Percentiles rank a stretch among this genome's conserved stretches.
Conservation (phyloP, 106 monocot genomes). For the Apostasia shenzhenica region DNA sequence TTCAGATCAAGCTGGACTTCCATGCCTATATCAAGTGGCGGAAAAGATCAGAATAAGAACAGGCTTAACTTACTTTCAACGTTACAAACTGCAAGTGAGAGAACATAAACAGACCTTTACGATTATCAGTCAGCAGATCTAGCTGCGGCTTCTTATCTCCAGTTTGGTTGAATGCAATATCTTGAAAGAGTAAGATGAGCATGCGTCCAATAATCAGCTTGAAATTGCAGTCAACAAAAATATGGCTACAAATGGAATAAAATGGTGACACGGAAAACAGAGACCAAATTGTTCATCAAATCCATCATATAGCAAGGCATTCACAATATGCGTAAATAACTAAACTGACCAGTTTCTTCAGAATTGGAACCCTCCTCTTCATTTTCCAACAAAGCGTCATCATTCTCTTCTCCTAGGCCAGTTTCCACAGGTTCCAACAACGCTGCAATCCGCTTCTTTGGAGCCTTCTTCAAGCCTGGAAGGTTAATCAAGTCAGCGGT, state of each 20-base stretch:
- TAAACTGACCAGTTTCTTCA: slow-evolving; percentile 52
- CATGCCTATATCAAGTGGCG: slow-evolving; percentile 34
- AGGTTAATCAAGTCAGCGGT: slow-evolving; percentile 77
- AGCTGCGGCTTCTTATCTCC: slow-evolving; percentile 44
- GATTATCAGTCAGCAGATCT: slow-evolving; percentile 51
- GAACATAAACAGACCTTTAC: slow-evolving; percentile 39
- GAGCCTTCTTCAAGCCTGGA: slow-evolving; percentile 81
- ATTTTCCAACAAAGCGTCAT: slow-evolving; percentile 26
- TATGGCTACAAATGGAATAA: background rate
- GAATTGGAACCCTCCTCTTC: slow-evolving; percentile 61
- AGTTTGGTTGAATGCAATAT: slow-evolving; percentile 12
- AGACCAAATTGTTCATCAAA: background rate
- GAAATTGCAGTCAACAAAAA: background rate
- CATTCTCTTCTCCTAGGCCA: slow-evolving; percentile 50
- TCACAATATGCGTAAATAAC: background rate
- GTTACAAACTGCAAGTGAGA: background rate
- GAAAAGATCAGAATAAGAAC: background rate
- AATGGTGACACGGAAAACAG: background rate
- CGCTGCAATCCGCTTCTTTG: slow-evolving; percentile 84
- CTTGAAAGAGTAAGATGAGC: slow-evolving; percentile 12
- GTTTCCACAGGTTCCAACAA: slow-evolving; percentile 72
- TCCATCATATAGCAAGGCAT: background rate
- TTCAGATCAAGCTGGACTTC: slow-evolving; percentile 81
- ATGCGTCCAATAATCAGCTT: background rate
- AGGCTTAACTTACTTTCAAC: background rate